These are phyloP conservation scores for Fusarium multiceps DNA, from an alignment of 2,329 filamentous ascomycete species.

Conservation along the genomic window DNA sequence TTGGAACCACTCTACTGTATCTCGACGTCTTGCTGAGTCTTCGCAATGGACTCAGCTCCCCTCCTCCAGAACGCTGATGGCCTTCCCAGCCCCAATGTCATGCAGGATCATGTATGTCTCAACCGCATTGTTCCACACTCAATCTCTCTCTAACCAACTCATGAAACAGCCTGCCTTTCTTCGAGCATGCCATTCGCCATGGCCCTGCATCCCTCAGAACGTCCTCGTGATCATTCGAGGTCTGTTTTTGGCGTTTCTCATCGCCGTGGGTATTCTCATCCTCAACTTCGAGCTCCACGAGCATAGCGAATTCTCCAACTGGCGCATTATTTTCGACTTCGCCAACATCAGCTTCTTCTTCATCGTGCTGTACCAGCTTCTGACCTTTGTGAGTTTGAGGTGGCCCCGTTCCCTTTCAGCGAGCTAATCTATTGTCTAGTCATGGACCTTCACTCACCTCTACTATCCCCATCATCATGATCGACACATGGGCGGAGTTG, in stretches of 20 bases:
- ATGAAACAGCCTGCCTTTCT: constrained; percentile 60
- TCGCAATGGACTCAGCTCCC: constrained; percentile 51
- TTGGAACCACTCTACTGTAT: not conserved
- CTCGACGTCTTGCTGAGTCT: not conserved
- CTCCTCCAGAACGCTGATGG: constrained; percentile 48
- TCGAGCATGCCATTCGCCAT: constrained; percentile 64
- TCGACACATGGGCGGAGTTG: constrained; percentile 50
- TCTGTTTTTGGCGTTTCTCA: constrained; percentile 57
- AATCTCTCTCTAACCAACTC: constrained; percentile 18
- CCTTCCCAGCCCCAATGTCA: constrained; percentile 48
- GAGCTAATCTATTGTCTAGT: constrained; percentile 46
- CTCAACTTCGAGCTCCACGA: constrained; percentile 59
- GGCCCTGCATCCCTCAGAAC: constrained; percentile 60
- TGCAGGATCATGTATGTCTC: constrained; percentile 52
- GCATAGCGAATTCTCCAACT: constrained; percentile 53
- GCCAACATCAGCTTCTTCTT: constrained; percentile 57
- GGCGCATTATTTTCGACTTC: constrained; percentile 62
- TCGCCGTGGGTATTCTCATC: constrained; percentile 55
- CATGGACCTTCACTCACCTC: constrained; percentile 65
- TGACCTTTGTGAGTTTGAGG: constrained; percentile 57
- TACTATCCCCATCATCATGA: constrained; percentile 57
- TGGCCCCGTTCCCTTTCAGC: not conserved
- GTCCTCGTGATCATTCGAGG: constrained; percentile 58
- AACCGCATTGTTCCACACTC: fast-evolving
- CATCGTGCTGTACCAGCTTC: constrained; percentile 59